Conservation (phyloP, 768 basidiomycete species). For the Tricholoma sp. region DNA sequence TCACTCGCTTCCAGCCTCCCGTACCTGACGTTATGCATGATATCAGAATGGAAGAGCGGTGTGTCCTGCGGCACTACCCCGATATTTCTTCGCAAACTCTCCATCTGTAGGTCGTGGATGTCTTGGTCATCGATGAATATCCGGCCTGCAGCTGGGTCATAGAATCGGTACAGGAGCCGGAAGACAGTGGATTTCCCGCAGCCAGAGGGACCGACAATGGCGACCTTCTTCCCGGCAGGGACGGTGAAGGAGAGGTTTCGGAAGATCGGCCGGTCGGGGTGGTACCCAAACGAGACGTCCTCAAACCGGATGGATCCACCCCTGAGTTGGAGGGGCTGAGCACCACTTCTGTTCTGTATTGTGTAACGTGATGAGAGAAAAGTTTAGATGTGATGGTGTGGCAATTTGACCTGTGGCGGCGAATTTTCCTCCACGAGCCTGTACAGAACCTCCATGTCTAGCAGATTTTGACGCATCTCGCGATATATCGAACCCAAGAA, state of each 20-base stretch:
- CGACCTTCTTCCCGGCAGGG: constrained; percentile 94
- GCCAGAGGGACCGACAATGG: constrained; percentile 94
- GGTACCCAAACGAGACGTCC: constrained; percentile 88
- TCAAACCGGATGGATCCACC: constrained; percentile 92
- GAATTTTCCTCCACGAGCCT: constrained; percentile 81
- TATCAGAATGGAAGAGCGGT: constrained; percentile 92
- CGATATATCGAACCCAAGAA: constrained; percentile 97
- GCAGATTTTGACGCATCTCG: constrained; percentile 89
- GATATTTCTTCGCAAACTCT: constrained; percentile 66
- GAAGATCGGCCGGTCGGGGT: constrained; percentile 91
- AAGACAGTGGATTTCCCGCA: constrained; percentile 98
- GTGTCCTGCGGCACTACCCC: constrained; percentile 99
- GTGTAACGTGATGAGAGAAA: neutral
- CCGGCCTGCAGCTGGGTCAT: constrained; percentile 74
- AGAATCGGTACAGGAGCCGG: constrained; percentile 91
- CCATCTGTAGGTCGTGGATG: constrained; percentile 65
- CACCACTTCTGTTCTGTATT: constrained; percentile 59
- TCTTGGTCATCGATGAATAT: constrained; percentile 90
- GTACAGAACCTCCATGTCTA: constrained; percentile 97
- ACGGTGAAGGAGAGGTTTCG: constrained; percentile 81
- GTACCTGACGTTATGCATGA: constrained; percentile 94
- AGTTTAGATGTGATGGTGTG: neutral
- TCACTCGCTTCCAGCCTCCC: constrained; percentile 85
- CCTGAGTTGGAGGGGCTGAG: constrained; percentile 60
- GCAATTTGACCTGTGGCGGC: constrained; percentile 47